Percentiles rank a stretch among this genome's conserved stretches.
Evolutionary conservation across 2,329 filamentous ascomycete species (phyloP).

Genomic region (Herpotrichia juniperi): DNA sequence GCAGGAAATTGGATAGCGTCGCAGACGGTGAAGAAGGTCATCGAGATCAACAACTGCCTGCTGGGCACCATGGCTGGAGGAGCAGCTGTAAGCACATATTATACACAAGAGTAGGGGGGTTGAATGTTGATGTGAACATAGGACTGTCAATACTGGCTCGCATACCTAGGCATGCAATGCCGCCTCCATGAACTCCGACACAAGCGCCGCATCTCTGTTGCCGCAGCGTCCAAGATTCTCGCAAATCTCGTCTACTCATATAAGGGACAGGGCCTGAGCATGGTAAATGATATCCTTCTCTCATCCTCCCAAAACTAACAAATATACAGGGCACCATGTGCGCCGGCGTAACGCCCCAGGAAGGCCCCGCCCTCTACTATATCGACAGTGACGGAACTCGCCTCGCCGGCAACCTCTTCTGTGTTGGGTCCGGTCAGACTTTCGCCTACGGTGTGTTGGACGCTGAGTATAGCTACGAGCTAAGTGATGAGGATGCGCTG

Average conservation of each 20-base stretch:
- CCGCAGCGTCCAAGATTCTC: constrained; percentile 96
- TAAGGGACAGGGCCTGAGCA: constrained; percentile 98
- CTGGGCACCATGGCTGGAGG: constrained; percentile 98
- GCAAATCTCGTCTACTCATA: constrained; percentile 98
- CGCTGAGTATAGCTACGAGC: constrained; percentile 90
- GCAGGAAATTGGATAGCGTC: constrained; percentile 99
- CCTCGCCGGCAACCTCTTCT: constrained; percentile 93
- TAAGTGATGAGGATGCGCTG: constrained; percentile 85
- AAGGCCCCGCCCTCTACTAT: constrained; percentile 98
- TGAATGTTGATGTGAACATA: constrained; percentile 41
- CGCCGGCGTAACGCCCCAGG: constrained; percentile 91
- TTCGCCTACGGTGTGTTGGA: constrained; percentile 99
- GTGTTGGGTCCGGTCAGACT: constrained; percentile 96
- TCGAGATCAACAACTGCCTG: constrained; percentile 94
- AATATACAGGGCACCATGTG: constrained; percentile 84
- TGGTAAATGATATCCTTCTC: constrained; percentile 56
- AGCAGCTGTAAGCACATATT: constrained; percentile 70
- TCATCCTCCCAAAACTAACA: not conserved
- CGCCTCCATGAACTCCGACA: constrained; percentile 98
- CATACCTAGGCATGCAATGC: constrained; percentile 98
- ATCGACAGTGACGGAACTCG: constrained; percentile 97
- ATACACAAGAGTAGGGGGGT: not conserved
- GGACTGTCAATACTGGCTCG: constrained; percentile 99
- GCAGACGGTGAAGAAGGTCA: constrained; percentile 99
- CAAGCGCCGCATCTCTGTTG: constrained; percentile 98